Evolutionary conservation across 1,139 yeast genomes (phyloP).

Genomic region (Arxiozyma slooffiae): DNA sequence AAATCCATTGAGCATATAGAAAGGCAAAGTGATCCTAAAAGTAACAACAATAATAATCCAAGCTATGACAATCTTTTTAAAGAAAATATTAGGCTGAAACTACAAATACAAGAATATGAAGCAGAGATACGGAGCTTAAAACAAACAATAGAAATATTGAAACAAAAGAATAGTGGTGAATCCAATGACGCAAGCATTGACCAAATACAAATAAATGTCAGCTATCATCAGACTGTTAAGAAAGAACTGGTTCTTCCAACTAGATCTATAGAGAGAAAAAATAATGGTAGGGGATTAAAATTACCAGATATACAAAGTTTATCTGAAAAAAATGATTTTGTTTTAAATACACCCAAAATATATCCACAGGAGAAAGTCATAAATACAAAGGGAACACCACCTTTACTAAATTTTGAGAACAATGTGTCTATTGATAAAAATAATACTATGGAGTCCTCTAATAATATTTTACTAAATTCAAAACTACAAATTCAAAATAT

Average conservation of each 20-base stretch:
- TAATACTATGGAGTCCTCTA: background rate
- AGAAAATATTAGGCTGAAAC: constrained; percentile 24
- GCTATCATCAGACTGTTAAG: constrained; percentile 1
- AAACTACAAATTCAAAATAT: background rate
- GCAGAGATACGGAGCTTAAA: constrained; percentile 20
- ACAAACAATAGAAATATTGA: constrained; percentile 15
- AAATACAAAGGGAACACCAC: background rate
- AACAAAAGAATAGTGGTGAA: background rate
- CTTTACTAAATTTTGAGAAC: background rate
- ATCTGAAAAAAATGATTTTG: background rate
- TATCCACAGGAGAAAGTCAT: background rate
- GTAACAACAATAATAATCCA: constrained; percentile 10
- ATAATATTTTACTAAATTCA: constrained; percentile 4
- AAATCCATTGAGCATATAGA: constrained; percentile 22
- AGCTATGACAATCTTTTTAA: constrained; percentile 27
- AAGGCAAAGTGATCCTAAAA: constrained; percentile 6
- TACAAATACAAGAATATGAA: constrained; percentile 21
- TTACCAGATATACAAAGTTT: constrained; percentile 1
- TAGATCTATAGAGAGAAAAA: constrained; percentile 25
- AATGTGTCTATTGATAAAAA: background rate
- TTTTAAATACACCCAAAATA: background rate
- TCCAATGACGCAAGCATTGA: constrained; percentile 10
- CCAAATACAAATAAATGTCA: constrained; percentile 2
- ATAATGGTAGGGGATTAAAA: constrained; percentile 12
- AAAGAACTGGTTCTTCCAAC: constrained; percentile 22